Conservation (phyloP, 805 yeast species). For the Nakazawaea peltata region DNA sequence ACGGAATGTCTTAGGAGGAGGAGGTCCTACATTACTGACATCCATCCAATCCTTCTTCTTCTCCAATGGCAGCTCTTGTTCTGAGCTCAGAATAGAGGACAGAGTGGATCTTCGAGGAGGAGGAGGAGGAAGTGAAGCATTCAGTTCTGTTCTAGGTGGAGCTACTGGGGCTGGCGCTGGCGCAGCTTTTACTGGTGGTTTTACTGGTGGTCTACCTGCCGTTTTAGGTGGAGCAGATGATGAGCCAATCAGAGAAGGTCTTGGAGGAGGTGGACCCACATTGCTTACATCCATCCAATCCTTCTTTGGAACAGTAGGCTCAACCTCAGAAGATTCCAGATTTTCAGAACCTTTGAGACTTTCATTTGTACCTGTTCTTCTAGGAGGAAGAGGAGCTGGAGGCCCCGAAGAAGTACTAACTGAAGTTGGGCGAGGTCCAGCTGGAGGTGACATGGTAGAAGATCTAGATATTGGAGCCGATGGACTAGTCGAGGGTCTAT, state of each 20-base stretch:
- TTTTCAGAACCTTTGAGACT: too few relatives aligned
- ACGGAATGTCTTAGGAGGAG: neutral
- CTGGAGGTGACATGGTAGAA: neutral
- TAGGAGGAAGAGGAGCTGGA: slow-evolving; percentile 33
- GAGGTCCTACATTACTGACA: slow-evolving; percentile 18
- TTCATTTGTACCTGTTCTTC: neutral
- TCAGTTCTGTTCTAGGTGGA: neutral
- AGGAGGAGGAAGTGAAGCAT: neutral
- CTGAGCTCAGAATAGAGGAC: neutral
- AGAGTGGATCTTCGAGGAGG: neutral
- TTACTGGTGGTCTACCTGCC: too few relatives aligned
- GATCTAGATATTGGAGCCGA: neutral
- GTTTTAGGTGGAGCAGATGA: neutral
- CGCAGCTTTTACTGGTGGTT: neutral
- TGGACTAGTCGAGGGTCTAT: slow-evolving; percentile 14
- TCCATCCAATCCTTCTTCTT: slow-evolving; percentile 19
- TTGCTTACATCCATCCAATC: slow-evolving; percentile 19
- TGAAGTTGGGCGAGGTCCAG: neutral
- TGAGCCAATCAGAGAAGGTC: neutral
- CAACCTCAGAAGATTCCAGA: neutral
- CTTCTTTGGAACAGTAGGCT: neutral
- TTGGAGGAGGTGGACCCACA: neutral
- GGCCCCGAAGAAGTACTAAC: slow-evolving; percentile 24
- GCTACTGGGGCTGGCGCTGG: neutral
- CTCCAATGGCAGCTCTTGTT: neutral